A percentile compares a stretch with the other conserved stretches of the same genome.
These are phyloP conservation scores for Speleostelium caveatum DNA, from an alignment of 78 protist genomes.

Conservation along the genomic window DNA sequence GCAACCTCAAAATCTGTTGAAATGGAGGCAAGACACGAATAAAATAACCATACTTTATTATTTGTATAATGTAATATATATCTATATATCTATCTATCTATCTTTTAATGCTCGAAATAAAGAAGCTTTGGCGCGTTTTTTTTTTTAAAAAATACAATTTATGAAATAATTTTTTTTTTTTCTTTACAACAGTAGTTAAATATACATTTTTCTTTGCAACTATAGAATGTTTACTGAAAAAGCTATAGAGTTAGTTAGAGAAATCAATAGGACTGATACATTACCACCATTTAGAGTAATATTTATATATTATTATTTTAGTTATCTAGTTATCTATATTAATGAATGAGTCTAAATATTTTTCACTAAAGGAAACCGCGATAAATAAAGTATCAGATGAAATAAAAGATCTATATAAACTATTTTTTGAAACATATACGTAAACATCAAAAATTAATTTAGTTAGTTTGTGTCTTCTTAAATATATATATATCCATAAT, in stretches of 20 bases:
- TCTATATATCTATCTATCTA: no score
- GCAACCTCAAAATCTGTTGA: background rate
- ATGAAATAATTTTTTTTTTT: background rate
- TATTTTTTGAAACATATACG: slow-evolving; percentile 6
- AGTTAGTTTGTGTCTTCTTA: background rate
- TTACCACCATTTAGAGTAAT: slow-evolving; percentile 56
- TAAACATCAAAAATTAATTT: background rate
- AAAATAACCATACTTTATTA: no score
- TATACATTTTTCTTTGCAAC: background rate
- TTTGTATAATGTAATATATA: no score
- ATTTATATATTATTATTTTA: no score
- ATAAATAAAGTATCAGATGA: slow-evolving; percentile 39
- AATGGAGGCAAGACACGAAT: background rate
- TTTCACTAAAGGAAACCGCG: slow-evolving; percentile 2
- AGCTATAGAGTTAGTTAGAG: slow-evolving; percentile 48
- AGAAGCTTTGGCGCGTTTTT: no score
- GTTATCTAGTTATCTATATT: no score
- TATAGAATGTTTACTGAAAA: slow-evolving; percentile 52
- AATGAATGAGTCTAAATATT: no score
- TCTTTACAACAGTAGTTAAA: background rate
- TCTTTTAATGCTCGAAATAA: no score
- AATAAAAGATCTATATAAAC: slow-evolving; percentile 33
- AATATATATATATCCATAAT: background rate
- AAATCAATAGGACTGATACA: slow-evolving; percentile 28
- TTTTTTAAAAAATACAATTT: background rate